phyloP scores from a whole-genome alignment of 2,329 filamentous ascomycete species.

The Arthrinium phaeospermum region DNA sequence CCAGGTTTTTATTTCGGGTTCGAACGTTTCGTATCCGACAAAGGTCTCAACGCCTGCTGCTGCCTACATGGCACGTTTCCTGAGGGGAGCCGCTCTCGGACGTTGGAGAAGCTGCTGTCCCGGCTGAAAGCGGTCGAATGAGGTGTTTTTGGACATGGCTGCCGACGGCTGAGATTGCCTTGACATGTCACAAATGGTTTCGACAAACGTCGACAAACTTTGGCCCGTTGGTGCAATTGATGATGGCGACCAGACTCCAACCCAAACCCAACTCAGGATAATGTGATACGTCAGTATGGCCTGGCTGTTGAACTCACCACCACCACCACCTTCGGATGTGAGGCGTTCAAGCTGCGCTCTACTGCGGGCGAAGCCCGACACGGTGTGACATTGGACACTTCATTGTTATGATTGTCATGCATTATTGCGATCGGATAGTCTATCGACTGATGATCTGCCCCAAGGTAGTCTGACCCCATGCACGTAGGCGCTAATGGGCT shows the following conservation, averaged over 20 bases:
- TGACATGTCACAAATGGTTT: background rate
- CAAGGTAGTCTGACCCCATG: background rate
- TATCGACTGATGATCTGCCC: background rate
- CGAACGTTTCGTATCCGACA: background rate
- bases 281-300: constrained; percentile 2
- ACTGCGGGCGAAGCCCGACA: background rate
- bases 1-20: constrained; percentile 2
- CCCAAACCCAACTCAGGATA: background rate
- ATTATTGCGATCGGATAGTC: background rate
- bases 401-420: background rate
- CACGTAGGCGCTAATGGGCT: background rate
- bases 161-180: background rate
- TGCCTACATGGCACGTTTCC: background rate
- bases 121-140: constrained; percentile 4
- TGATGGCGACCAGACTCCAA: background rate
- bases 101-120: background rate
- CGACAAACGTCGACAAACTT: background rate
- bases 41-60: background rate
- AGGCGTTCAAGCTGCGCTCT: background rate
- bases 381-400: background rate
- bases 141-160: background rate
- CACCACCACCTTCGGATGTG: background rate
- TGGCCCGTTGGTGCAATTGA: background rate
- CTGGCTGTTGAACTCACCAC: background rate
- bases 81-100: constrained; percentile 1